Conservation (phyloP, 1,139 yeast species). For the Taphrina populina region DNA sequence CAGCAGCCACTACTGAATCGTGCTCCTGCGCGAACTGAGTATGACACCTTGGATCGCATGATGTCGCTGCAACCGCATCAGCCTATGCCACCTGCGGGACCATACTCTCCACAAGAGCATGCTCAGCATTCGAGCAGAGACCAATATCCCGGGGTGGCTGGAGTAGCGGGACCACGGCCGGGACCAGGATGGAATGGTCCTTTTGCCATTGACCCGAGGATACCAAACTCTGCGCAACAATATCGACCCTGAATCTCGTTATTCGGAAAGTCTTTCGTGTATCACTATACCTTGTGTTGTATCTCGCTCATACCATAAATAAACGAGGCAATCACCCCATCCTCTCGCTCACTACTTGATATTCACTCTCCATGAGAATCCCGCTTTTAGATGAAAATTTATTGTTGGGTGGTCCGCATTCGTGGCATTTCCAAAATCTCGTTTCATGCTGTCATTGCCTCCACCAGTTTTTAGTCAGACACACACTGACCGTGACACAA, state of each 20-base stretch:
- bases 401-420: no score
- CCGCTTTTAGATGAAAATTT: no score
- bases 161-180: conserved; percentile 12
- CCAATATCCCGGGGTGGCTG: conserved; percentile 3
- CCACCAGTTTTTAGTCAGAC: no score
- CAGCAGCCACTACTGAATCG: conserved; percentile 6
- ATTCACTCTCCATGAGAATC: no score
- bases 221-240: conserved; percentile 3
- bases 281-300: no score
- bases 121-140: no score
- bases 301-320: no score
- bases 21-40: not conserved
- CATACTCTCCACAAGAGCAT: not conserved
- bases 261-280: not conserved
- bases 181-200: conserved; percentile 24
- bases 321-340: no score
- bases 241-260: conserved; percentile 1
- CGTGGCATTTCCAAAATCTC: no score
- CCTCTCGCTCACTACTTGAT: no score
- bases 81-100: not conserved
- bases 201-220: conserved; percentile 15
- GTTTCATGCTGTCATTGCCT: no score
- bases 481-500: no score
- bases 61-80: conserved; percentile 1
- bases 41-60: conserved; percentile 8